phyloP scores from a whole-genome alignment of 164 flowering plant genomes.

The Dillenia turbinata region DNA sequence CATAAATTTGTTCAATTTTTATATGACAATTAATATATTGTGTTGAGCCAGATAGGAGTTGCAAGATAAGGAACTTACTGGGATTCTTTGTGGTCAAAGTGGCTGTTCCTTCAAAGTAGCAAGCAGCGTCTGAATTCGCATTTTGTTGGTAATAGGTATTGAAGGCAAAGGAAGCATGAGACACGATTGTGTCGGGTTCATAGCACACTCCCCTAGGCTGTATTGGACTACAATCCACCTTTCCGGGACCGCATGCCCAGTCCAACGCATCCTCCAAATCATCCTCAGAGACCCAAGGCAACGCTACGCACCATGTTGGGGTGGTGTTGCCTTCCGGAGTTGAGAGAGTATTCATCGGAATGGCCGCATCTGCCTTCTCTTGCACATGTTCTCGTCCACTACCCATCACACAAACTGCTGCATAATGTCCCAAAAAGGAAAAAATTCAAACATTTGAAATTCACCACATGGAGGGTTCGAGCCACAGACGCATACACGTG shows the following conservation, averaged over 20 bases:
- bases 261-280: constrained; percentile 82
- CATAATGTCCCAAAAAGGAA: neutral
- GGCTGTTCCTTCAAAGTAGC: constrained; percentile 90
- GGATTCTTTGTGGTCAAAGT: constrained; percentile 49
- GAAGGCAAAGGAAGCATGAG: constrained; percentile 95
- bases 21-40: neutral
- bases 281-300: constrained; percentile 43
- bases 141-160: constrained; percentile 81
- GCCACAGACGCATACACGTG: neutral
- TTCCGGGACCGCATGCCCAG: constrained; percentile 90
- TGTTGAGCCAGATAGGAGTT: neutral
- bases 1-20: too few species aligned
- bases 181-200: constrained; percentile 66
- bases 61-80: constrained; percentile 33
- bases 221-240: constrained; percentile 58
- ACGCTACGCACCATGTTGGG: constrained; percentile 87
- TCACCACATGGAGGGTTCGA: neutral
- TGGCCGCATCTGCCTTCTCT: constrained; percentile 53
- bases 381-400: constrained; percentile 15
- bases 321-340: constrained; percentile 97
- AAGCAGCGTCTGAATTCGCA: constrained; percentile 77
- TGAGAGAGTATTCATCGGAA: constrained; percentile 39
- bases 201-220: constrained; percentile 57
- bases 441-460: neutral
- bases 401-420: constrained; percentile 16